Conservation (phyloP, 768 basidiomycete species). For the Russula sp. region DNA sequence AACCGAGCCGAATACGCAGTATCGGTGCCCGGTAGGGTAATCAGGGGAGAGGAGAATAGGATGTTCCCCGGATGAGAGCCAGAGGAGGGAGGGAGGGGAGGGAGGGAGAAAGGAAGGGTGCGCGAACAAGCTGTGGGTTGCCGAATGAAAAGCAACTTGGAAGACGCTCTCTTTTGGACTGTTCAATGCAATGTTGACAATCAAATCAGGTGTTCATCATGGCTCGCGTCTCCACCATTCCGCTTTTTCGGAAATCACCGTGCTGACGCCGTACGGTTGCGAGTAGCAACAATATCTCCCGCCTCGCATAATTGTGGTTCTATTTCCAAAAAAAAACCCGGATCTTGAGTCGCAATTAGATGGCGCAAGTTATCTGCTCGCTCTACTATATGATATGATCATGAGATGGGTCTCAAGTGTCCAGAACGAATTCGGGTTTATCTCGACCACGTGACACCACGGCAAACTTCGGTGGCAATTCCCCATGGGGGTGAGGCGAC, state of each 20-base stretch:
- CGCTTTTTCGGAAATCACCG: constrained; percentile 10
- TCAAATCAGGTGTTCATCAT: not conserved
- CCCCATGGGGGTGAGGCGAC: not conserved
- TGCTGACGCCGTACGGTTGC: not conserved
- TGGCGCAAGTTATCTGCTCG: too few species aligned
- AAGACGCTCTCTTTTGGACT: too few species aligned
- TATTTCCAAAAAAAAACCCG: too few species aligned
- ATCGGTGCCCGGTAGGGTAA: not conserved
- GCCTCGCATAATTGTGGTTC: not conserved
- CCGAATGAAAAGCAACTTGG: not conserved
- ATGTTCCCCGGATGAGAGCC: not conserved
- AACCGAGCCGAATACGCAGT: constrained; percentile 15
- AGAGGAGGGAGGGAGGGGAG: not conserved
- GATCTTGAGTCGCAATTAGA: too few species aligned
- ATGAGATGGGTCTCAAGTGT: not conserved
- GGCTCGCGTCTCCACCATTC: constrained; percentile 5
- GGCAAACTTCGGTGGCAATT: not conserved
- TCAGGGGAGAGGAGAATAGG: not conserved
- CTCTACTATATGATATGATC: not conserved
- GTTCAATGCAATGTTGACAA: not conserved
- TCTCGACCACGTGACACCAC: not conserved
- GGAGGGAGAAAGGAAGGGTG: not conserved
- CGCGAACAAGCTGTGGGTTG: constrained; percentile 6
- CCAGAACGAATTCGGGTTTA: not conserved
- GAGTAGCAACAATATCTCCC: not conserved